Base-by-base conservation (phyloP, 2,329 filamentous ascomycete species). In the Teratosphaeria viscida region DNA sequence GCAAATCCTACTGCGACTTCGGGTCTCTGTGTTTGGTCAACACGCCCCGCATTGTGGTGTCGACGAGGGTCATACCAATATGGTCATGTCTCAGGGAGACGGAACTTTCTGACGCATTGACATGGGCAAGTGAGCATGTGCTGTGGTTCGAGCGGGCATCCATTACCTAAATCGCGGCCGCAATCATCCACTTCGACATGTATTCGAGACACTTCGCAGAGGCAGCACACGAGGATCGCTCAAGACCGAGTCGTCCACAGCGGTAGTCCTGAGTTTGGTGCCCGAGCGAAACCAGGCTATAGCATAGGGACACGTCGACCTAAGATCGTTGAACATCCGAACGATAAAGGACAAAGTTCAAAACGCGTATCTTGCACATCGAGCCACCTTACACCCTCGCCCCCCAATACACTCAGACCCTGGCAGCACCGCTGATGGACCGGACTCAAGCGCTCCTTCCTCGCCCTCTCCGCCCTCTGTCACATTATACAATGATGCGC, bases 401-500 rank as follows among this genome's bases (percentile, higher is more conserved):
- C 43, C 23, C 43, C 43, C n/a, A 23, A 23, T 16, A n/a, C 19
- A 10, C 3, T 7, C 43, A 19, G 5, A 19, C 16, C 19, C 16
- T 23, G 43, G 43, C 16, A 49, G 11, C 5, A 49, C 19, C 16
- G 43, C 43, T n/a, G 43, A n/a, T n/a, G 11, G n/a, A 49, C 8
- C 43, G 7, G 23, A 49, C 5, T n/a, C 43, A 49, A 23, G 2
- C 3, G 43, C 43, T 23, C 10, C 23, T 19, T 6, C 43, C 43
- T 49, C 43, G 16, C 43, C 43, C 19, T 49, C 8, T 5, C 43
- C n/a, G 43, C 43, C 16, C 1, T 49, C 43, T 32, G 63, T 62
- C 8, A 64, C 52, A 53, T 66, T 67, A 53, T 58, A 63, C 65
- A 66, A 43, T 54, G 52, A 59, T 67, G 65, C 64, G 65, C 64